These are phyloP conservation scores for Rhizopogon sp. DNA, from an alignment of 768 basidiomycete species.

Conservation along the genomic window DNA sequence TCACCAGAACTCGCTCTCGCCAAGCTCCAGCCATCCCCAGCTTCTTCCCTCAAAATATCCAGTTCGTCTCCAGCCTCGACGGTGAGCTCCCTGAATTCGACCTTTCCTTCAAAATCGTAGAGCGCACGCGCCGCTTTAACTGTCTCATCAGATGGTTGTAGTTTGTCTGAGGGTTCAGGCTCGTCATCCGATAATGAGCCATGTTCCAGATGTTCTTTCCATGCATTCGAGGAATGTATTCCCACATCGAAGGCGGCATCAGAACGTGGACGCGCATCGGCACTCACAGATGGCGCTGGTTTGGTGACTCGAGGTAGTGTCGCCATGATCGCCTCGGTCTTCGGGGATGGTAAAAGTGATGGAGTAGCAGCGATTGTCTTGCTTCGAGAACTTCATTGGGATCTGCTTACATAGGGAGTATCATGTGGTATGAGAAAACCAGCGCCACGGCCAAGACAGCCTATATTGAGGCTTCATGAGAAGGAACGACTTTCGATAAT, in stretches of 20 bases:
- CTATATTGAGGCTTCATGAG: neutral
- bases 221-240: slow-evolving; percentile 72
- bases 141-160: slow-evolving; percentile 9
- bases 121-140: slow-evolving; percentile 54
- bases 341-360: neutral
- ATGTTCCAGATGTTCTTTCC: slow-evolving; percentile 59
- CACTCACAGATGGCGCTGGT: slow-evolving; percentile 15
- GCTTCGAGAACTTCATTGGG: too few relatives aligned
- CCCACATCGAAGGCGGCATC: slow-evolving; percentile 63
- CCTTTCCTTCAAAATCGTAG: slow-evolving; percentile 71
- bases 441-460: neutral
- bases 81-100: slow-evolving; percentile 66
- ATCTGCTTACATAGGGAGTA: neutral
- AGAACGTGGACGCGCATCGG: slow-evolving; percentile 24
- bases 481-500: too few relatives aligned
- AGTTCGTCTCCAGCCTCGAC: slow-evolving; percentile 68
- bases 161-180: slow-evolving; percentile 30
- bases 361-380: neutral
- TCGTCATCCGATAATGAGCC: slow-evolving; percentile 50
- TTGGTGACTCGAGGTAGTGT: slow-evolving; percentile 31
- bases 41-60: slow-evolving; percentile 65
- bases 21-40: slow-evolving; percentile 80
- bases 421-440: neutral
- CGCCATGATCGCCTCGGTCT: slow-evolving; percentile 21
- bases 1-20: slow-evolving; percentile 53